Base-by-base conservation (phyloP, 768 basidiomycete species). In the Mrakia hoshinonis region DNA sequence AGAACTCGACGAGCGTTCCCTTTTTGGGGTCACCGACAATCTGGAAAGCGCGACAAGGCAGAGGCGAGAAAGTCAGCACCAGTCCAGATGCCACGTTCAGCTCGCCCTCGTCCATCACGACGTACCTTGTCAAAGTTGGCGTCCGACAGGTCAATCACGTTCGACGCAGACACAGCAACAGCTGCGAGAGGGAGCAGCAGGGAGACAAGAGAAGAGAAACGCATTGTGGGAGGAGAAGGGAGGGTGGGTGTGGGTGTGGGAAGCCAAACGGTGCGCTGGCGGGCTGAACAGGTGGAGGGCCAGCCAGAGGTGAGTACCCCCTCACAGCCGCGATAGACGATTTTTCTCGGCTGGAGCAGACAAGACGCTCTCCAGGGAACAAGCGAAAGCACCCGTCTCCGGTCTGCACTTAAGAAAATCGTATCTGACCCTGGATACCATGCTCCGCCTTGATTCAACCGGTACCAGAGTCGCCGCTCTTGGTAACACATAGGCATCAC, bases 121-220 rank as follows among this genome's bases (percentile, higher is more conserved):
- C 77, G 81, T 69, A 87, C 78, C 36, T 81, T 75, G 78, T 92
- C 88, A 77, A 92, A 96, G 81, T 88, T 90, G 73, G 83, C 82
- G 0, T 89, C 83, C 58, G 78, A 84, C 58, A 95, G 86, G 10
- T 92, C 91, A 54, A 93, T 73, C 64, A 96, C 93, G 76, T 92
- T 92, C 11, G 90, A 92, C 6, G 81, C 80, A 70, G 58, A 36
- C 18, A n/a, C 58, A 6, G 58, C 18, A 9, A 38, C 20, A 10
- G 58, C 58, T 13, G 36, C 29, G 7, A 55, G 54, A 26, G 54
- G 29, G 26, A 55, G 31, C 18, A 60, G 34, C 7, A 60, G 58
- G 18, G 58, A 22, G 29, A 20, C 31, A 15, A 60, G 62, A 22
- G 43, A 24, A n/a, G 46, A 48, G 46, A 48, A 48, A 46, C 24